These are phyloP conservation scores for Claviceps purpurea DNA, from an alignment of 2,329 filamentous ascomycete species.

Conservation along the genomic window DNA sequence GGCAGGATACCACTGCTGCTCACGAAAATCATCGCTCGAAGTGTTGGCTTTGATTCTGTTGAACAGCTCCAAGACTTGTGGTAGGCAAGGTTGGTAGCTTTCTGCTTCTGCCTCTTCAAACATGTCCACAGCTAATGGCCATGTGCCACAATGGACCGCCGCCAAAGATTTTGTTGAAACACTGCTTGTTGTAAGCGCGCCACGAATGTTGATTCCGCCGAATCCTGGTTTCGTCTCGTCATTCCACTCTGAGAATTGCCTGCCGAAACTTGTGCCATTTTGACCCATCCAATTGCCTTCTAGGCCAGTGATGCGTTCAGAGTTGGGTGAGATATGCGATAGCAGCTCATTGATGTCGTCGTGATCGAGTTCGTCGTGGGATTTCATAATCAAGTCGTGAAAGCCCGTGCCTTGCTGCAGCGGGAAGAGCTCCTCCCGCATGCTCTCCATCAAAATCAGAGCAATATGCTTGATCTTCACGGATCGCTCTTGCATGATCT, in stretches of 20 bases:
- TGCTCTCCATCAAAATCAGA: conserved; percentile 29
- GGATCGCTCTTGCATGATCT: conserved; percentile 15
- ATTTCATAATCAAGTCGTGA: conserved; percentile 20
- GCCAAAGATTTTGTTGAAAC: conserved; percentile 30
- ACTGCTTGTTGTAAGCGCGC: conserved; percentile 26
- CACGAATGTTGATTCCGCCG: conserved; percentile 27
- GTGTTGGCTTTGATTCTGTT: conserved; percentile 12
- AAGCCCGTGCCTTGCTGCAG: conserved; percentile 24
- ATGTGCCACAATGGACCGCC: conserved; percentile 26
- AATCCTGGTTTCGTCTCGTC: conserved; percentile 11
- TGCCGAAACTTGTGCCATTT: conserved; percentile 6
- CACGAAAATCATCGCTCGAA: conserved; percentile 9
- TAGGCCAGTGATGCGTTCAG: conserved; percentile 13
- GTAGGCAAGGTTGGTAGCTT: conserved; percentile 31
- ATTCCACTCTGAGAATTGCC: conserved; percentile 5
- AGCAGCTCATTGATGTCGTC: conserved; percentile 10
- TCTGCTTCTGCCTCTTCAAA: conserved; percentile 29
- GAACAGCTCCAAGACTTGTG: conserved; percentile 20
- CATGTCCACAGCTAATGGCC: conserved; percentile 24
- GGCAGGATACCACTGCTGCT: conserved; percentile 17
- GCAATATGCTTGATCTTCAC: conserved; percentile 28
- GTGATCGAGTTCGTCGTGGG: conserved; percentile 17
- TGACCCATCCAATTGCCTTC: conserved; percentile 8
- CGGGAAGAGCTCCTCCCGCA: conserved; percentile 31
- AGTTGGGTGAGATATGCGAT: conserved; percentile 12